These are phyloP conservation scores for Mycena rosella DNA, from an alignment of 768 basidiomycete genomes.

Conservation along the genomic window DNA sequence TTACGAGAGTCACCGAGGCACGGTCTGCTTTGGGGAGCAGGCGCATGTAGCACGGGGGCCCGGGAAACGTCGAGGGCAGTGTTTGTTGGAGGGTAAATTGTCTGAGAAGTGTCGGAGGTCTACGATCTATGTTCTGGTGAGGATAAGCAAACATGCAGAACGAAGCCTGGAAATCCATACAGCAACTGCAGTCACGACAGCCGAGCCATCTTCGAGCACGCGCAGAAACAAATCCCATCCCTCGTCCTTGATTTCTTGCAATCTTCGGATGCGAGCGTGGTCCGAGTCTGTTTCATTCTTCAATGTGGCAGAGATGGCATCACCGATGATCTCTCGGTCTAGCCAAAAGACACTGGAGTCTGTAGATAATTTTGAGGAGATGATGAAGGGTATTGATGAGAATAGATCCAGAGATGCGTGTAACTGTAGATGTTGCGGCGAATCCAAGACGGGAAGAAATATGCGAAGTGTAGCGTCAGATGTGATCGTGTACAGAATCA, in stretches of 20 bases:
- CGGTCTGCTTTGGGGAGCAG: constrained; percentile 63
- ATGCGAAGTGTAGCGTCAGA: constrained; percentile 86
- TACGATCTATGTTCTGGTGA: constrained; percentile 85
- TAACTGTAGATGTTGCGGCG: constrained; percentile 86
- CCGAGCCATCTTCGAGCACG: constrained; percentile 78
- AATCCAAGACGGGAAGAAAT: constrained; percentile 90
- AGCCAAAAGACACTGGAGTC: constrained; percentile 76
- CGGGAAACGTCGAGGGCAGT: constrained; percentile 60
- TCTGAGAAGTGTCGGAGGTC: constrained; percentile 86
- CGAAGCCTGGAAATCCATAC: constrained; percentile 58
- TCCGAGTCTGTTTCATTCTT: constrained; percentile 53
- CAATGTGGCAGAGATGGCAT: constrained; percentile 59
- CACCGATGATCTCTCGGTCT: constrained; percentile 70
- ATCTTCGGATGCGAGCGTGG: constrained; percentile 59
- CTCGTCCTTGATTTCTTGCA: constrained; percentile 76
- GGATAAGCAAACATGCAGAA: constrained; percentile 8
- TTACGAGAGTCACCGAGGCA: constrained; percentile 67
- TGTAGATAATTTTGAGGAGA: constrained; percentile 48
- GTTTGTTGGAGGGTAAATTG: constrained; percentile 82
- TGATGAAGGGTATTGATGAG: constrained; percentile 64
- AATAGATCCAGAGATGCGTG: constrained; percentile 82
- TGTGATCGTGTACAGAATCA: constrained; percentile 87
- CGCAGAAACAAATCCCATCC: constrained; percentile 86
- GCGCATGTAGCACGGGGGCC: constrained; percentile 64
- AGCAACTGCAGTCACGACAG: constrained; percentile 78